Evolutionary conservation across 768 basidiomycete species (phyloP).

Genomic region (Pulveroboletus ravenelii): DNA sequence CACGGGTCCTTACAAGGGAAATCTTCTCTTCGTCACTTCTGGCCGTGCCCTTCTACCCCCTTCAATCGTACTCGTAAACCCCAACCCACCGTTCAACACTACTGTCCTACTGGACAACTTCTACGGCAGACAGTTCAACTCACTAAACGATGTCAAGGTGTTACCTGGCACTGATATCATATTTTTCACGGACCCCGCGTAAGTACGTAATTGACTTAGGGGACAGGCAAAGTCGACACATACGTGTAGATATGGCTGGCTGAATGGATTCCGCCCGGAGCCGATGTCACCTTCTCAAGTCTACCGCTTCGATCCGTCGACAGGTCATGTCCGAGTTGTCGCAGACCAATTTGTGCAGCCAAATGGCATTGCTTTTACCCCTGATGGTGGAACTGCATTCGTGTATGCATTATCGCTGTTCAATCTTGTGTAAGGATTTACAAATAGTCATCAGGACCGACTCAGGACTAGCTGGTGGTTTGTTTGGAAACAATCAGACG

Average conservation of each 20-base stretch:
- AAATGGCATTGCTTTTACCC: neutral
- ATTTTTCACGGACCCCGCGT: neutral
- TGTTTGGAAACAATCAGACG: slow-evolving; percentile 49
- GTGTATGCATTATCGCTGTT: neutral
- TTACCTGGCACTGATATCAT: neutral
- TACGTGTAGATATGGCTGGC: too few species aligned
- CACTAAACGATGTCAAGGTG: neutral
- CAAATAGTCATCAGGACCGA: neutral
- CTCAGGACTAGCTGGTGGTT: slow-evolving; percentile 33
- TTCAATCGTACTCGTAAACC: neutral
- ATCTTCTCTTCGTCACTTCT: neutral
- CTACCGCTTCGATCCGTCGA: neutral
- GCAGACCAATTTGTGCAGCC: neutral
- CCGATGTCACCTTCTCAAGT: slow-evolving; percentile 35
- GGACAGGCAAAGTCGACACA: too few species aligned
- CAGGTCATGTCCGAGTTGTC: slow-evolving; percentile 43
- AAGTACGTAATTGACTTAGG: neutral
- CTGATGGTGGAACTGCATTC: slow-evolving; percentile 38
- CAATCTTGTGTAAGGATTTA: neutral
- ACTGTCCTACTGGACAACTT: neutral
- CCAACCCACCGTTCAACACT: neutral
- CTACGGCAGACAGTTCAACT: neutral
- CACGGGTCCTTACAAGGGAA: neutral
- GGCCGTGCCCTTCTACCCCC: neutral
- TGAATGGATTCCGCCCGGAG: too few species aligned